A percentile compares a stretch with the other conserved stretches of the same genome.
Evolutionary conservation across 208 protist genomes (phyloP).

Genomic region (Angomonas ambiguus): DNA sequence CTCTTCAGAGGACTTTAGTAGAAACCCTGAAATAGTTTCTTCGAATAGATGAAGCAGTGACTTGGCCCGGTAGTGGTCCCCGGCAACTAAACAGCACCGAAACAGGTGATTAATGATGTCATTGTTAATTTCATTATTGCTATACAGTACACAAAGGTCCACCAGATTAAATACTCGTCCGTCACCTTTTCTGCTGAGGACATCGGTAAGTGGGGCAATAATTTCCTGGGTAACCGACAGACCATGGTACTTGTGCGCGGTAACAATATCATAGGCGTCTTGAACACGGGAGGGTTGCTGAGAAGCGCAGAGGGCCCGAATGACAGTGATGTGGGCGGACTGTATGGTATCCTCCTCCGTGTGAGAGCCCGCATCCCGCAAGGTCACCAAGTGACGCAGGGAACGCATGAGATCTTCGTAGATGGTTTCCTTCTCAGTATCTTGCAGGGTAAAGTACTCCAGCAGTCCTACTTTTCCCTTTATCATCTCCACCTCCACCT

Average conservation of each 20-base stretch:
- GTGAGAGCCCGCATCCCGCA: slow-evolving; percentile 27
- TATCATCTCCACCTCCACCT: slow-evolving; percentile 71
- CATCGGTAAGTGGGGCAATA: slow-evolving; percentile 50
- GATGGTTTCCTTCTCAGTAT: slow-evolving; percentile 39
- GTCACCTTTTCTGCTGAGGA: slow-evolving; percentile 64
- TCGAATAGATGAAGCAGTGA: slow-evolving; percentile 68
- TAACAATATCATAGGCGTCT: slow-evolving; percentile 78
- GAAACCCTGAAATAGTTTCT: slow-evolving; percentile 76
- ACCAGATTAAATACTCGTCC: slow-evolving; percentile 85
- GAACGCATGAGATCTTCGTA: slow-evolving; percentile 75
- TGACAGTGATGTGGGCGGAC: slow-evolving; percentile 42
- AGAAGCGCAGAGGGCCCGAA: slow-evolving; percentile 47
- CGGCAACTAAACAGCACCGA: slow-evolving; percentile 61
- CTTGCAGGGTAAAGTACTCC: slow-evolving; percentile 50
- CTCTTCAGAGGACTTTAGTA: slow-evolving; percentile 49
- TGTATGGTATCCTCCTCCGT: slow-evolving; percentile 26
- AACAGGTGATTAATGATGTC: slow-evolving; percentile 70
- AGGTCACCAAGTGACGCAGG: slow-evolving; percentile 69
- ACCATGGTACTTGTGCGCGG: slow-evolving; percentile 87
- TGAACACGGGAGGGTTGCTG: slow-evolving; percentile 55
- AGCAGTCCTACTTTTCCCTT: slow-evolving; percentile 64
- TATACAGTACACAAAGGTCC: slow-evolving; percentile 81
- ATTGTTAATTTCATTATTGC: slow-evolving; percentile 67
- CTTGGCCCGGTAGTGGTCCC: slow-evolving; percentile 73
- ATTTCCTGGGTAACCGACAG: slow-evolving; percentile 65